Base-by-base conservation (phyloP, 2,329 filamentous ascomycete genomes). In the Fusarium nodosum region DNA sequence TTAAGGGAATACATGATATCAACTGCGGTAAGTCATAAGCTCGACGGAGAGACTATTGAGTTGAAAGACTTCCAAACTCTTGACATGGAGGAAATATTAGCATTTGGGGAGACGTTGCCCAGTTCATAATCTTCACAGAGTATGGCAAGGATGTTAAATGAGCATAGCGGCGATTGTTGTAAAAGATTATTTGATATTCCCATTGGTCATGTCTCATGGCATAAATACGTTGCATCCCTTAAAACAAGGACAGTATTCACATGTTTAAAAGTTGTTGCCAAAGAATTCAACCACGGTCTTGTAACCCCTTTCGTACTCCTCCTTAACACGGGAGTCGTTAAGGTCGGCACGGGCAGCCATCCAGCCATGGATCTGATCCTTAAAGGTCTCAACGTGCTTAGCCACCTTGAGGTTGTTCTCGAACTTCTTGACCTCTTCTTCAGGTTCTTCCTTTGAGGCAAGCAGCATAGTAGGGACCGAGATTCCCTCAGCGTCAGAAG, bases 351-450 rank as follows among this genome's bases (percentile, higher is more conserved):
- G 85, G 2, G 90, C 90, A 2, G 87, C 88, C 90, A 92, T 93
- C 89, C 90, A 93, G 45, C 90, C 90, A 78, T 93, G 90, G 75
- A 89, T 85, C 83, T 91, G 90, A 73, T 88, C 88, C 26, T 74
- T 72, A 74, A 91, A 92, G n/a, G 77, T 88, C 82, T 92, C 89
- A 55, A 91, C 85, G 66, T 89, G 84, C 74, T 88, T 88, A 60
- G 85, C 79, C 3, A 81, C 85, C 30, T 79, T 81, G 53, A 91
- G 82, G 12, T 80, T 81, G n/a, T 81, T 77, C 75, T 87, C 82
- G 66, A 87, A 89, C 75, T 86, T 81, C 77, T 87, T 80, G 41
- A 90, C 85, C 39, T 83, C 83, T 5, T 86, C 85, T 0, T 77
- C 80, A 5, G 82, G 77, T 81, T 92, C 88, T 69, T 93, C 90